Percentiles rank a stretch among this genome's conserved stretches.
Evolutionary conservation across 139 green algal species (phyloP).

Genomic region (Chlorella sorokiniana): DNA sequence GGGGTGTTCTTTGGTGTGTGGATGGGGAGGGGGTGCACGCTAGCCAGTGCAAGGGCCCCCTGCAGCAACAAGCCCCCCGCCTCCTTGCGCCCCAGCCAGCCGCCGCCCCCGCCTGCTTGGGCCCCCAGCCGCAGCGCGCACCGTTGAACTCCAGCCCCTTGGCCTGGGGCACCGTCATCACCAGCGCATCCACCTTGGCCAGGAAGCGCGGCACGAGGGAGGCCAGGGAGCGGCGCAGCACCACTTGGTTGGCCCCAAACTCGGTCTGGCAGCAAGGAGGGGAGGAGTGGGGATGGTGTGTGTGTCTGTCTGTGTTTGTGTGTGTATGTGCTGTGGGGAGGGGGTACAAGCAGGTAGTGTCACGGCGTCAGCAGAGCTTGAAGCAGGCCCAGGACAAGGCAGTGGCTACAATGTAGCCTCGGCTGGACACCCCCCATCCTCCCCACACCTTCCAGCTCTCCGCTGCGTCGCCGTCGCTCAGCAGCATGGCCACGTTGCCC

Average conservation of each 20-base stretch:
- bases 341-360: too few species aligned
- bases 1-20: too few species aligned
- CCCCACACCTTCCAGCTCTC: slow-evolving; percentile 17
- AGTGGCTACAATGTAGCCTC: not conserved
- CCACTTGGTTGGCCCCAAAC: slow-evolving; percentile 83
- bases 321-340: too few species aligned
- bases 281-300: not conserved
- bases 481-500: slow-evolving; percentile 64
- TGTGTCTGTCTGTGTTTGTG: not conserved
- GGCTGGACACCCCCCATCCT: not conserved
- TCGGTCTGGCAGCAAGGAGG: slow-evolving; percentile 62
- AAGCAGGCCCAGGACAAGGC: not conserved
- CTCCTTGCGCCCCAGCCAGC: not conserved
- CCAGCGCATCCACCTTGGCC: slow-evolving; percentile 8
- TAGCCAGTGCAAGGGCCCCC: too few species aligned
- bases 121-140: not conserved
- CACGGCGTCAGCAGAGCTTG: not conserved
- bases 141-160: slow-evolving; percentile 76
- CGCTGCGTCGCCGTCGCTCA: slow-evolving; percentile 19
- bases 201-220: slow-evolving; percentile 6
- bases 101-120: not conserved
- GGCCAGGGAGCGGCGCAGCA: slow-evolving; percentile 62
- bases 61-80: not conserved
- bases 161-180: slow-evolving; percentile 67
- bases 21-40: too few species aligned